Percentiles rank a stretch among this genome's conserved stretches.
Conservation (phyloP, 2,329 filamentous ascomycete species). For the Arthrobotrys entomopaga region DNA sequence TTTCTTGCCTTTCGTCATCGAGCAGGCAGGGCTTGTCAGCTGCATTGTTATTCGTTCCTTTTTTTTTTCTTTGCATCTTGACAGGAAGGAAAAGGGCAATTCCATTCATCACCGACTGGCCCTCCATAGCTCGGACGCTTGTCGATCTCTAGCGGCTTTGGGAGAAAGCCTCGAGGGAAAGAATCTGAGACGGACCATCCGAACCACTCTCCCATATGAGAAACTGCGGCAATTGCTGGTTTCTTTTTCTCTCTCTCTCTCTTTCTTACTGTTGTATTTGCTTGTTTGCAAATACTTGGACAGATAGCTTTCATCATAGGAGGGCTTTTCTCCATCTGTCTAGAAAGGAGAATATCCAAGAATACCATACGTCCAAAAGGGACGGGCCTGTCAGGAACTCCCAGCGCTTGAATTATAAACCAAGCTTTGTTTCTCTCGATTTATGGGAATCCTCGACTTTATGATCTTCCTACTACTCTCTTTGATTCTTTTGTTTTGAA, state of each 20-base stretch:
- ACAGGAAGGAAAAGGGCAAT: slow-evolving; percentile 49
- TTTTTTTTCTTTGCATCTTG: slow-evolving; percentile 24
- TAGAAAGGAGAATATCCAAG: slow-evolving; percentile 43
- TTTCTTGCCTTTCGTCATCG: slow-evolving; percentile 54
- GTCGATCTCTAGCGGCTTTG: slow-evolving; percentile 52
- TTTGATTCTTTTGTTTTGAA: slow-evolving; percentile 23
- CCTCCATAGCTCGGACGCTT: slow-evolving; percentile 50
- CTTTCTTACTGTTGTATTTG: slow-evolving; percentile 24
- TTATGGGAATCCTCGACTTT: neutral
- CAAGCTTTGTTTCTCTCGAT: slow-evolving; percentile 32
- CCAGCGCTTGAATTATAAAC: slow-evolving; percentile 36
- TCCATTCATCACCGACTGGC: slow-evolving; percentile 43
- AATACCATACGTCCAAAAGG: slow-evolving; percentile 34
- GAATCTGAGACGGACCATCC: slow-evolving; percentile 55
- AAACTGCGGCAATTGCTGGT: slow-evolving; percentile 22
- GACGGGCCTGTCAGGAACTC: neutral
- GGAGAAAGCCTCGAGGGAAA: slow-evolving; percentile 49
- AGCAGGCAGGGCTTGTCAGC: slow-evolving; percentile 44
- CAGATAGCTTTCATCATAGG: slow-evolving; percentile 34
- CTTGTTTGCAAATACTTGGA: slow-evolving; percentile 29
- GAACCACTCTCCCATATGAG: slow-evolving; percentile 45
- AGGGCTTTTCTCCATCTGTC: slow-evolving; percentile 37
- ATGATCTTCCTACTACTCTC: slow-evolving; percentile 17
- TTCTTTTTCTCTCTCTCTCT: slow-evolving; percentile 17
- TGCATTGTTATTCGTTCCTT: slow-evolving; percentile 37